Evolutionary conservation across 2,329 filamentous ascomycete species (phyloP), one percentile per base, ranked within the genome.

Genomic region (Talaromyces marneffei): DNA sequence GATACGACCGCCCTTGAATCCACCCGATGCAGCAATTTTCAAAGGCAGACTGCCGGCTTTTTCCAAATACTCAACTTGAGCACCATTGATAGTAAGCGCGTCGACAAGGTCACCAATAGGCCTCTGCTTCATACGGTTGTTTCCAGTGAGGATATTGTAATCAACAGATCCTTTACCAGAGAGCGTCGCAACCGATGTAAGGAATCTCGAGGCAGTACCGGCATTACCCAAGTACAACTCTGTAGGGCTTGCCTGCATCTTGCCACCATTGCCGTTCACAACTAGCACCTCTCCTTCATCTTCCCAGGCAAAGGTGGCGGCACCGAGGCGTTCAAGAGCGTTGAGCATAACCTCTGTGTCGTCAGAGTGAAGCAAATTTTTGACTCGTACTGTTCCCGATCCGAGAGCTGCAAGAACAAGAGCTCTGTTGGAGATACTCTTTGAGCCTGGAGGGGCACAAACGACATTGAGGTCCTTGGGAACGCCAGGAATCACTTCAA

Each of bases 281-380:
- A 95, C 87, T 29, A 99, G 82, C 8, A 94, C 87, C 68, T 94
- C 90, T n/a, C 94, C 94, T 61, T 92, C 89, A 57, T 97, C 90
- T 75, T 97, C 91, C 93, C 93, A 99, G 0, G 87, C 85, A 77
- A 95, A 97, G 0, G 88, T 89, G 18, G 92, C 93, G 31, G 92
- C 94, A 33, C 90, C 87, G 27, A 99, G 84, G 69, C 88, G 87
- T 27, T 85, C 84, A 61, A 99, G 87, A n/a, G 94, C 93, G 61
- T 91, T 91, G 48, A 99, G 81, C 94, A 99, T 99, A 75, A 91
- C 94, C 74, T 97, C 91, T 0, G 92, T 96, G 72, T 99, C 94
- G 69, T 97, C 94, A 0, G 94, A 97, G 76, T 97, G 93, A 10
- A 99, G 83, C 35, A 99, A 80, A 69, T 99, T 97, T 75, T 86